Evolutionary conservation across 768 basidiomycete genomes (phyloP), one percentile per base, ranked within the genome.

Genomic region (Trametes gibbosa): DNA sequence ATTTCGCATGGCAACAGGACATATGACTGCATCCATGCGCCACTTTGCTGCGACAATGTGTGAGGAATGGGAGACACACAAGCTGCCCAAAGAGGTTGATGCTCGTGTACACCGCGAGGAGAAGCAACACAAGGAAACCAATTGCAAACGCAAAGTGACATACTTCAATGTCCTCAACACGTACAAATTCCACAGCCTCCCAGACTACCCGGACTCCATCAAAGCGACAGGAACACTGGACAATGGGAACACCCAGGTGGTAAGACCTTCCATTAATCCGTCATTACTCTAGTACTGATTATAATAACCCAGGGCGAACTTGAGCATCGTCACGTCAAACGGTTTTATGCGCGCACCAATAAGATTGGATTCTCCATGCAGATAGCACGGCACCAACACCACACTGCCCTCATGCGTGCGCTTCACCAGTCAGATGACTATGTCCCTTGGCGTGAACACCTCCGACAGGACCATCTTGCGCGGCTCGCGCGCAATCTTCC

Each of bases 251-350:
- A 71, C 71, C 1, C 66, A 71, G 42, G 53, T 56, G 2, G 72
- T 73, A 50, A 41, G 69, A 61, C n/a, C n/a, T n/a, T 17, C 9
- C 21, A 16, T 5, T n/a, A n/a, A 24, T 29, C 17, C 25, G 21
- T 25, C 27, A 12, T 13, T 41, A 40, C 5, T 25, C 5, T n/a
- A 16, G 2, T 13, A n/a, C 8, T 40, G 23, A 12, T 32, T 32
- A 29, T 48, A 32, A 14, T 29, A 45, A n/a, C 13, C 24, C 0
- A 79, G 77, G 70, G 73, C 0, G 77, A 79, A 51, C 67, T 70
- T 0, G 70, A 78, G 56, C 78, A 82, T 46, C 55, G 65, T 0
- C 59, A 53, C 0, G 67, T 76, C 2, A 81, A 83, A 62, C 58
- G 50, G 0, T 65, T 76, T 25, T 81, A 79, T 49, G 50, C 56